These are phyloP conservation scores for Camellia granthamiana DNA, from an alignment of 148 eudicot genomes.

Conservation along the genomic window DNA sequence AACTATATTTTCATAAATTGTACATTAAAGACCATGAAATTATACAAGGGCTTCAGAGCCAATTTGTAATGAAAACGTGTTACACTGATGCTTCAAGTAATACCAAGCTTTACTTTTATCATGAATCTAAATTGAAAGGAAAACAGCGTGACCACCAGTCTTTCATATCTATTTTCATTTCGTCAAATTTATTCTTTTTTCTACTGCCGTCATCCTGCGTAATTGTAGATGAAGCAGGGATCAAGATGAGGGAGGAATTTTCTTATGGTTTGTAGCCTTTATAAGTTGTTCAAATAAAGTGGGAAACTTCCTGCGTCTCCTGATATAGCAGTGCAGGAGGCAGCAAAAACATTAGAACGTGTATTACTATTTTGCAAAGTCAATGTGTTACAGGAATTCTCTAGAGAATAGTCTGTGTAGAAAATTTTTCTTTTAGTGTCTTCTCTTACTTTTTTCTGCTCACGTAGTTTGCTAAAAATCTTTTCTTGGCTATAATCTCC, in stretches of 20 bases:
- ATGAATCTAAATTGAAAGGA: background rate
- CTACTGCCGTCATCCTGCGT: background rate
- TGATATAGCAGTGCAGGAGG: background rate
- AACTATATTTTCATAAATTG: background rate
- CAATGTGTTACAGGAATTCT: background rate
- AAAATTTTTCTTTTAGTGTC: background rate
- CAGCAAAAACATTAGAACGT: conserved; percentile 4
- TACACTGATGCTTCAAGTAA: background rate
- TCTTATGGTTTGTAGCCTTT: background rate
- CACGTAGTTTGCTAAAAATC: background rate
- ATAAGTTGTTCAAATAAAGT: background rate
- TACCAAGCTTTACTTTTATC: background rate
- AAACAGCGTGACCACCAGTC: background rate
- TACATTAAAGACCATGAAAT: background rate
- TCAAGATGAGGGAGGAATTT: background rate
- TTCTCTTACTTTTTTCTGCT: background rate
- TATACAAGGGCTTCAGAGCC: background rate
- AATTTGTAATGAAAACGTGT: background rate
- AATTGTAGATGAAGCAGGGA: background rate
- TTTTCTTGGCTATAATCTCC: conserved; percentile 17
- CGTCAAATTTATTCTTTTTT: background rate
- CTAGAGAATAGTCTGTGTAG: background rate
- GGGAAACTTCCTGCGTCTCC: background rate
- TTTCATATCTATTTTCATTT: background rate
- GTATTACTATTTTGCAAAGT: background rate